Evolutionary conservation across 1,139 yeast species (phyloP).

Genomic region (Candida smagusa): DNA sequence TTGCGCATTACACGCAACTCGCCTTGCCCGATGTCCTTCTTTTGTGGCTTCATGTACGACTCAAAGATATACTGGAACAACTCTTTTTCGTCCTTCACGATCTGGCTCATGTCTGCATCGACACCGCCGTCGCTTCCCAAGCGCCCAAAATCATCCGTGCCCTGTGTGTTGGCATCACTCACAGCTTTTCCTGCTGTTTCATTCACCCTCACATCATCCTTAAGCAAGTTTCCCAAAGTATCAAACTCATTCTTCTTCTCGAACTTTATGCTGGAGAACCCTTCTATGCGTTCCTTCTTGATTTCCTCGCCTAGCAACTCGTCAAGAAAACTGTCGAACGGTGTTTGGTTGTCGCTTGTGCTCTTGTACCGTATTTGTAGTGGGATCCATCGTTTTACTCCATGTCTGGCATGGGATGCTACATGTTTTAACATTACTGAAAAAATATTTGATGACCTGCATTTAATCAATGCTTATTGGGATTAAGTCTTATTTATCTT

Average conservation of each 20-base stretch:
- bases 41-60: constrained; percentile 17
- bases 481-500: too few species aligned
- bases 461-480: too few species aligned
- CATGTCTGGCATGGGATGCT: too few species aligned
- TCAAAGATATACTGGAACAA: constrained; percentile 25
- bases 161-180: background rate
- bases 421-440: too few species aligned
- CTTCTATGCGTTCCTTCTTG: constrained; percentile 1
- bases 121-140: constrained; percentile 3
- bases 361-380: too few species aligned
- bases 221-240: constrained; percentile 12
- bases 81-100: constrained; percentile 21
- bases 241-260: constrained; percentile 8
- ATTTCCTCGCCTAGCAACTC: constrained; percentile 2
- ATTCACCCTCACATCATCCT: constrained; percentile 6
- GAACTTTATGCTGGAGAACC: constrained; percentile 1
- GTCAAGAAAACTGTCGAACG: constrained; percentile 4
- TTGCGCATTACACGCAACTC: constrained; percentile 5
- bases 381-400: too few species aligned
- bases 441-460: too few species aligned
- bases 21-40: constrained; percentile 7
- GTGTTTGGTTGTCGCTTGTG: background rate
- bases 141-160: constrained; percentile 4
- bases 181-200: constrained; percentile 2
- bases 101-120: constrained; percentile 14